Evolutionary conservation across 306 rosid species (phyloP).

Genomic region (Castanea crenata): DNA sequence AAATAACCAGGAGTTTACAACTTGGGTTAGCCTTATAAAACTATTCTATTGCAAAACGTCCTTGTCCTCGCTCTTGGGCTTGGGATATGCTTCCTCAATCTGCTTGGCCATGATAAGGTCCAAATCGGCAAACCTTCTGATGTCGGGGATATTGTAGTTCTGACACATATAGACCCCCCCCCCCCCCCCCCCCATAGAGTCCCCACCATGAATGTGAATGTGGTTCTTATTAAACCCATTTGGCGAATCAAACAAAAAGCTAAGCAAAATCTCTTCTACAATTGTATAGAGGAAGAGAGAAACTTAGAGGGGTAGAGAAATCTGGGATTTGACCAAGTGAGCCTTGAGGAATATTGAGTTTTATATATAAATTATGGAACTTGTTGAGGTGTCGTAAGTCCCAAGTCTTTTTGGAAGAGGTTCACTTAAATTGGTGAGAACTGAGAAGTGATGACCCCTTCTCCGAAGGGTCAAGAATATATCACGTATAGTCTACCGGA

Average conservation of each 20-base stretch:
- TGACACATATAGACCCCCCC: slow-evolving; percentile 35
- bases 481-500: too few species aligned
- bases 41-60: background rate
- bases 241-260: background rate
- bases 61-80: slow-evolving; percentile 5
- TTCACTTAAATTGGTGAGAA: too few species aligned
- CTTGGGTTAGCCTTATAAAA: background rate
- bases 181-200: slow-evolving; percentile 22
- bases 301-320: background rate
- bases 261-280: background rate
- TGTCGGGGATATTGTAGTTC: slow-evolving; percentile 34
- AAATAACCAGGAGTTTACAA: too few species aligned
- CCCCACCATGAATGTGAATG: slow-evolving; percentile 22
- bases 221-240: slow-evolving; percentile 29
- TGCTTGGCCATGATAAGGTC: slow-evolving; percentile 17
- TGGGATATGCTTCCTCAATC: slow-evolving; percentile 30
- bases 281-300: slow-evolving; percentile 10
- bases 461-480: background rate
- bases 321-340: too few species aligned
- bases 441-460: background rate
- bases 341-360: too few species aligned
- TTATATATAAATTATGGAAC: too few species aligned
- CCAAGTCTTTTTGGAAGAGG: too few species aligned
- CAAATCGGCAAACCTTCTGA: slow-evolving; percentile 6
- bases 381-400: too few species aligned